Percentiles rank a stretch among this genome's conserved stretches.
Conservation (phyloP, 805 yeast species). For the Candida mattraensis region DNA sequence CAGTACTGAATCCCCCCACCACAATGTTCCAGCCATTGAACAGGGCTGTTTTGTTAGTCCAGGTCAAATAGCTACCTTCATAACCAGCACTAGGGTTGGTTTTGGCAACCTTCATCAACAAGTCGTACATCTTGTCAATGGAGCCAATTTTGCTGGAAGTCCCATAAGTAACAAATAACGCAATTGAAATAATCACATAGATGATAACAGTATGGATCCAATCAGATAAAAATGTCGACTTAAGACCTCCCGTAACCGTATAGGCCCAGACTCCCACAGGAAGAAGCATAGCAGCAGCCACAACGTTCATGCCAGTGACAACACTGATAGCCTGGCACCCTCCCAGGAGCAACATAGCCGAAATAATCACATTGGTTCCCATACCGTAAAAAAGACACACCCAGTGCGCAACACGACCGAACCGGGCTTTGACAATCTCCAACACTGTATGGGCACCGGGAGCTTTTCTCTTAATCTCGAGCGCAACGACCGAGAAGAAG, state of each 20-base stretch:
- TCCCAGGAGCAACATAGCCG: constrained; percentile 41
- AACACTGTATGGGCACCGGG: constrained; percentile 43
- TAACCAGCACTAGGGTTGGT: constrained; percentile 27
- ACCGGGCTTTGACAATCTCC: constrained; percentile 39
- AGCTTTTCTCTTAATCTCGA: constrained; percentile 40
- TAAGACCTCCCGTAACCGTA: constrained; percentile 51
- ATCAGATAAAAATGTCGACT: constrained; percentile 52
- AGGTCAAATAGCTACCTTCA: constrained; percentile 34
- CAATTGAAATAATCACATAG: constrained; percentile 35
- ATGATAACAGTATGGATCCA: constrained; percentile 51
- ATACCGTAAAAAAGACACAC: constrained; percentile 37
- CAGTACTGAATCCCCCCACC: constrained; percentile 29
- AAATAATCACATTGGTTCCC: constrained; percentile 38
- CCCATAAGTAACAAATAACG: constrained; percentile 29
- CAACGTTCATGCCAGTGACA: constrained; percentile 44
- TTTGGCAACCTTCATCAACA: constrained; percentile 24
- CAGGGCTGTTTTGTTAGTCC: constrained; percentile 34
- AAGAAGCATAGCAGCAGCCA: constrained; percentile 45
- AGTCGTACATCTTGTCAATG: constrained; percentile 35
- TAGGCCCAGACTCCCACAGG: constrained; percentile 49
- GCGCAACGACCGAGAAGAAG: constrained; percentile 37
- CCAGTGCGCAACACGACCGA: constrained; percentile 38
- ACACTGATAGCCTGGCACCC: constrained; percentile 43
- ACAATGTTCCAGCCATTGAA: constrained; percentile 40
- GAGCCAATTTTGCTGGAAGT: constrained; percentile 34